phyloP scores from a whole-genome alignment of 2,329 filamentous ascomycete species.

The Fusarium robinianum region DNA sequence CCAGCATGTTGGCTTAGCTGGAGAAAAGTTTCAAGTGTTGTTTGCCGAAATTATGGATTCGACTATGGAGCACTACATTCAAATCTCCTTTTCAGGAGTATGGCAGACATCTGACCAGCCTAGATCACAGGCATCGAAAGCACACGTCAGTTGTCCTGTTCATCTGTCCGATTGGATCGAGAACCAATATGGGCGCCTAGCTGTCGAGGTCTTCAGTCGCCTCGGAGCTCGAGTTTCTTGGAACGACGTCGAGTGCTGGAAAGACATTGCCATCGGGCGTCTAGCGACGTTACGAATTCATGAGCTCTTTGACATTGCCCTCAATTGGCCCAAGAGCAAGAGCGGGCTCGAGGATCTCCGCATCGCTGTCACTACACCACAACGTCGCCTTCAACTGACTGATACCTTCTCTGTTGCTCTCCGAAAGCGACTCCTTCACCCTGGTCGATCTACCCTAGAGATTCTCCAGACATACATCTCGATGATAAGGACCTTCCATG shows the following conservation, averaged over 20 bases:
- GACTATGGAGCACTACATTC: constrained; percentile 67
- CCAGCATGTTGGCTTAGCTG: constrained; percentile 67
- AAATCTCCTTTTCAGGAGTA: constrained; percentile 63
- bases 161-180: constrained; percentile 70
- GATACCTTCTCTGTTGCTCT: constrained; percentile 69
- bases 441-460: constrained; percentile 74
- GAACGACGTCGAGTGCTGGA: constrained; percentile 68
- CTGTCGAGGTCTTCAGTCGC: constrained; percentile 62
- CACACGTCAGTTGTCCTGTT: constrained; percentile 59
- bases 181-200: constrained; percentile 66
- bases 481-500: constrained; percentile 77
- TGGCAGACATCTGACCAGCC: constrained; percentile 51
- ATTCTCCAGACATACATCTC: constrained; percentile 79
- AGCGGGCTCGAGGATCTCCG: constrained; percentile 76
- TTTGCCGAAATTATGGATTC: constrained; percentile 73
- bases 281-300: constrained; percentile 71
- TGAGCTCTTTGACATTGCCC: constrained; percentile 79
- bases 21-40: constrained; percentile 69
- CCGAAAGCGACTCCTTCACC: constrained; percentile 70
- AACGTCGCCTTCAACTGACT: constrained; percentile 71
- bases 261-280: constrained; percentile 69
- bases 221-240: constrained; percentile 53
- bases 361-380: constrained; percentile 69
- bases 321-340: constrained; percentile 72
- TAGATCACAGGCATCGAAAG: constrained; percentile 21